These are phyloP conservation scores for Leptomonas pyrrhocoris DNA, from an alignment of 208 protist genomes.

Conservation along the genomic window DNA sequence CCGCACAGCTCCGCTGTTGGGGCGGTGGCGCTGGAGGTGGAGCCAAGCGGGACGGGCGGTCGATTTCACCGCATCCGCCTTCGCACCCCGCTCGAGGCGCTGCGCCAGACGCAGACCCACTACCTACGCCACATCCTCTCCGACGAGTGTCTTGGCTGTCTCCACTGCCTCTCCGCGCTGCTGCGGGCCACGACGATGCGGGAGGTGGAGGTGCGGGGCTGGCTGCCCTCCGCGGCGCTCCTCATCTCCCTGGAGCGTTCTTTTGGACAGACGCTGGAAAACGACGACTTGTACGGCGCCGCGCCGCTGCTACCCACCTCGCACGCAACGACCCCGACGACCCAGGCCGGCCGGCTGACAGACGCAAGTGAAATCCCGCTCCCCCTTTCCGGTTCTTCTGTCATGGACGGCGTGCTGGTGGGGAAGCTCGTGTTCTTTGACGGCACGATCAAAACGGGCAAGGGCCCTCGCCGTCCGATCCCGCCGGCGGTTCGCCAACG, in stretches of 20 bases:
- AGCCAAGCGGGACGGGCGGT: slow-evolving; percentile 81
- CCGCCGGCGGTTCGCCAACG: slow-evolving; percentile 52
- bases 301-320: background rate
- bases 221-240: slow-evolving; percentile 76
- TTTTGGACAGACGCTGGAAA: slow-evolving; percentile 80
- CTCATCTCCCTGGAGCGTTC: slow-evolving; percentile 84
- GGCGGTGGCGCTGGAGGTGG: slow-evolving; percentile 36
- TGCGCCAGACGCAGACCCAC: slow-evolving; percentile 62
- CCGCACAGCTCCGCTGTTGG: background rate
- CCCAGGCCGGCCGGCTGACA: background rate
- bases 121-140: slow-evolving; percentile 75
- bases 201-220: slow-evolving; percentile 52
- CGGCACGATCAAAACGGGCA: slow-evolving; percentile 40
- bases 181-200: slow-evolving; percentile 46
- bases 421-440: slow-evolving; percentile 63
- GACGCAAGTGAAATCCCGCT: background rate
- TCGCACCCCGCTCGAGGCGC: slow-evolving; percentile 43
- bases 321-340: background rate
- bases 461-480: slow-evolving; percentile 34
- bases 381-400: background rate
- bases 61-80: slow-evolving; percentile 86
- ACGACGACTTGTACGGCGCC: slow-evolving; percentile 74
- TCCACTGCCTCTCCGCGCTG: slow-evolving; percentile 59
- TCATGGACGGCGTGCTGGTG: slow-evolving; percentile 1
- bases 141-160: slow-evolving; percentile 64